A percentile compares a stretch with the other conserved stretches of the same genome.
phyloP scores from a whole-genome alignment of 805 yeast species.

The Lipomyces kockii region DNA sequence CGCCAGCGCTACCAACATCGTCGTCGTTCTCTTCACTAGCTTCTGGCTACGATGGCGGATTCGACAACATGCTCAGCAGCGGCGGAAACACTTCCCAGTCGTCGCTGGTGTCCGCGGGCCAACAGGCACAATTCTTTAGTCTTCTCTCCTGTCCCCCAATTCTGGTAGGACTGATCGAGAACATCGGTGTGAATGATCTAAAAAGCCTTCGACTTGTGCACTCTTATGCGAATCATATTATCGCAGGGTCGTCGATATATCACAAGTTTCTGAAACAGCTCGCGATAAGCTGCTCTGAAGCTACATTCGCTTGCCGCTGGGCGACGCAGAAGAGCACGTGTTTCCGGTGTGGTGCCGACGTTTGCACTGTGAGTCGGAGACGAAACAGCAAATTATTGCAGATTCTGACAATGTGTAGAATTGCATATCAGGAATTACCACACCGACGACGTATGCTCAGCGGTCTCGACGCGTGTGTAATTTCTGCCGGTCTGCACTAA shows the following conservation, averaged over 20 bases:
- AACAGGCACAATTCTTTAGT: background rate
- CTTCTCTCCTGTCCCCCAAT: conserved; percentile 17
- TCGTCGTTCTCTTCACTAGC: background rate
- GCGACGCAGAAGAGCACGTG: conserved; percentile 7
- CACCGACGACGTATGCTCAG: conserved; percentile 10
- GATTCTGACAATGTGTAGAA: conserved; percentile 9
- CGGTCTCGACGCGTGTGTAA: conserved; percentile 24
- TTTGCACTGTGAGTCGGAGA: conserved; percentile 11
- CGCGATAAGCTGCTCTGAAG: conserved; percentile 29
- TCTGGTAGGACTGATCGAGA: conserved; percentile 2
- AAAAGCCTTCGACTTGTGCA: conserved; percentile 23
- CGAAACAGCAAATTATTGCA: background rate
- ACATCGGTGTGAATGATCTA: conserved; percentile 14
- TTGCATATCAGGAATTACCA: conserved; percentile 20
- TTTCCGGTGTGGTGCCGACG: conserved; percentile 2
- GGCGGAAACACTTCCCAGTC: conserved; percentile 3
- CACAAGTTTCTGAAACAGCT: conserved; percentile 11
- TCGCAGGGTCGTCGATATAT: conserved; percentile 18
- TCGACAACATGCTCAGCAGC: background rate
- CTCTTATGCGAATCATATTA: conserved; percentile 14
- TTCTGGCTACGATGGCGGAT: background rate
- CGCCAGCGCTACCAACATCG: background rate
- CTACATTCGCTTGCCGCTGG: conserved; percentile 23
- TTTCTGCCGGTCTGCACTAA: conserved; percentile 18
- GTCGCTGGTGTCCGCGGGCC: background rate